A percentile compares a stretch with the other conserved stretches of the same genome.
phyloP scores from a whole-genome alignment of 2,329 filamentous ascomycete genomes.

The Coniochaeta sp. region DNA sequence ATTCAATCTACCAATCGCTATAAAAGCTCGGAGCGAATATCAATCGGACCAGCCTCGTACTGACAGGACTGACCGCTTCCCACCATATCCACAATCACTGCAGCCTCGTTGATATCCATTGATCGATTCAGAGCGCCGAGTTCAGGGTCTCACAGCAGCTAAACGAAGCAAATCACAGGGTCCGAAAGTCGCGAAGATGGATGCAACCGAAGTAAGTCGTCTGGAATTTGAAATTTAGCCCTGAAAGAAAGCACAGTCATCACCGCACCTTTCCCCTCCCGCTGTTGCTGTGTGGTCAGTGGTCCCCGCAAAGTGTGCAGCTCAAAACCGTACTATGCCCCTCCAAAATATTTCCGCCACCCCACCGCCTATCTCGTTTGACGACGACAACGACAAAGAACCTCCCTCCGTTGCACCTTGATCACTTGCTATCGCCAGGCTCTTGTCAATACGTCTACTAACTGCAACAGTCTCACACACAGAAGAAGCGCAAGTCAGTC shows the following conservation, averaged over 20 bases:
- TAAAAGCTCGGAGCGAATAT: not conserved
- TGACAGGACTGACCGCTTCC: not conserved
- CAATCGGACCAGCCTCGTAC: not conserved
- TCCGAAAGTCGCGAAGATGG: not conserved
- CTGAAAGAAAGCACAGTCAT: not conserved
- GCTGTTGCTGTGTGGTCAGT: not conserved
- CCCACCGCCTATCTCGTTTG: not conserved
- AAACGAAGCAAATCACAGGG: not conserved
- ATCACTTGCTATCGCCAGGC: not conserved
- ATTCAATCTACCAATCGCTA: not conserved
- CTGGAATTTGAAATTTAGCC: not conserved
- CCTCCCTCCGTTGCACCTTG: not conserved
- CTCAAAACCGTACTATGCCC: not conserved
- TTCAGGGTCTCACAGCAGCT: not conserved
- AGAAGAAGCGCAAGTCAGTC: slow-evolving; percentile 71
- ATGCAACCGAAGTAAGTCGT: slow-evolving; percentile 1
- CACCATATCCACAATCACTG: not conserved
- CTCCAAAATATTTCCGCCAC: slow-evolving; percentile 6
- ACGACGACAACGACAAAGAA: not conserved
- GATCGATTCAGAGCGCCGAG: not conserved
- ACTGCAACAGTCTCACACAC: slow-evolving; percentile 10
- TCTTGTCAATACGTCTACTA: slow-evolving; percentile 6
- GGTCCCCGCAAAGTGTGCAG: slow-evolving; percentile 1
- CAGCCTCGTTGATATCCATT: not conserved
- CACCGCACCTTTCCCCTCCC: not conserved